These are phyloP conservation scores for Pythium chondricola DNA, from an alignment of 352 stramenopile species.

Conservation along the genomic window DNA sequence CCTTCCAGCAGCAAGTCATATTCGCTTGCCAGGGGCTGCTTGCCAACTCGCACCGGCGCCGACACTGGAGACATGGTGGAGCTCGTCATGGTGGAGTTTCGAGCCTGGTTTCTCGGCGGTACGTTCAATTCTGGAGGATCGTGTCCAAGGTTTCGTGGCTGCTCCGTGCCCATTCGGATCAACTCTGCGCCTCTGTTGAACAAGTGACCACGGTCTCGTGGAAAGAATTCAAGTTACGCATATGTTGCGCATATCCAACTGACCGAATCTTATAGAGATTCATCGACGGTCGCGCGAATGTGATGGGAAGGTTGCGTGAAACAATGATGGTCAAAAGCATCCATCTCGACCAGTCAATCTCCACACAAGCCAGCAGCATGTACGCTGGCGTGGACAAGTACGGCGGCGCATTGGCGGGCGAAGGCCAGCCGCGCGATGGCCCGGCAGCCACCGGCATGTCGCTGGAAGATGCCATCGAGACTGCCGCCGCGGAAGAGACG, in stretches of 20 bases:
- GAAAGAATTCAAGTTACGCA: neutral
- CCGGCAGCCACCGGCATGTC: conserved; percentile 31
- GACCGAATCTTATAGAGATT: conserved; percentile 6
- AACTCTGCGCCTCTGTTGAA: neutral
- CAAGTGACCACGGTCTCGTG: neutral
- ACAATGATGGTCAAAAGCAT: conserved; percentile 2
- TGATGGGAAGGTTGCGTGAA: conserved; percentile 4
- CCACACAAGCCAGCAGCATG: conserved; percentile 27
- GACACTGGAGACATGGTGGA: conserved; percentile 4
- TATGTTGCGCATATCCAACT: conserved; percentile 1
- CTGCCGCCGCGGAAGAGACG: conserved; percentile 67
- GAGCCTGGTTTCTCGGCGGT: neutral
- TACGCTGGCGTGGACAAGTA: conserved; percentile 84
- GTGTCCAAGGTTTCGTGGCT: neutral
- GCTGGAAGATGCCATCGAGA: conserved; percentile 74
- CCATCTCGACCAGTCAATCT: conserved; percentile 12
- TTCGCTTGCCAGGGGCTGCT: neutral
- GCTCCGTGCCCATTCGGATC: conserved; percentile 3
- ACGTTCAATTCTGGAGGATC: neutral
- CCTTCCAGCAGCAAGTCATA: conserved; percentile 15
- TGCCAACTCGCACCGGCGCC: neutral
- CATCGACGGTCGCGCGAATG: neutral
- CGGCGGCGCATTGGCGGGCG: conserved; percentile 57
- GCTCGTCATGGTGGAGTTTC: conserved; percentile 11
- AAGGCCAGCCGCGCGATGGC: conserved; percentile 36